A percentile compares a stretch with the other conserved stretches of the same genome.
Conservation (phyloP, 108 stramenopile genomes). For the Conticribra guillardii region DNA sequence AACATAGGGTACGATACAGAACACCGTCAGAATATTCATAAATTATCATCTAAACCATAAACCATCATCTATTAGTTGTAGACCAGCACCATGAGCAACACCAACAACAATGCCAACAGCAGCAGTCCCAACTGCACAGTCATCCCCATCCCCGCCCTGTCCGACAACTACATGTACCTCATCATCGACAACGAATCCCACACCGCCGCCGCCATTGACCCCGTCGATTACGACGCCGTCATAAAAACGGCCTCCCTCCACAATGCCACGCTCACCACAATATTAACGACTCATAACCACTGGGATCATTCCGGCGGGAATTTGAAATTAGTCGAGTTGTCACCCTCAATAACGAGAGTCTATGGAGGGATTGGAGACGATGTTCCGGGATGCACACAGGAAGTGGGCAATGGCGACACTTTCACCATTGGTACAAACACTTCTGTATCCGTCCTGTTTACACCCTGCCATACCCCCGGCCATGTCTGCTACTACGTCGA, state of each 20-base stretch:
- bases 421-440: conserved; percentile 47
- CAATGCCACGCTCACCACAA: conserved; percentile 51
- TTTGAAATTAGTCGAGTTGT: conserved; percentile 38
- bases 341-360: conserved; percentile 25
- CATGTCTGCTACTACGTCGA: conserved; percentile 58
- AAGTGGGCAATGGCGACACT: conserved; percentile 54
- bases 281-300: conserved; percentile 79
- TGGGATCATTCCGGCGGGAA: conserved; percentile 83
- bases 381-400: conserved; percentile 32
- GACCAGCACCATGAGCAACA: too few species aligned
- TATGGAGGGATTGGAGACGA: conserved; percentile 37
- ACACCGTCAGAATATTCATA: too few species aligned
- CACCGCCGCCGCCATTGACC: conserved; percentile 63
- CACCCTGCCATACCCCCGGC: conserved; percentile 73
- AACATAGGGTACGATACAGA: too few species aligned
- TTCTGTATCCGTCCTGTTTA: conserved; percentile 51
- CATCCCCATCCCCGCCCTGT: conserved; percentile 45
- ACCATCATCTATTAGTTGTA: too few species aligned
- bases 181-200: conserved; percentile 49
- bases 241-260: conserved; percentile 47
- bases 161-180: conserved; percentile 61
- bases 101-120: too few species aligned
- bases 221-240: conserved; percentile 59
- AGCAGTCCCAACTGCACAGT: conserved; percentile 46
- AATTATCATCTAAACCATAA: too few species aligned